A percentile compares a stretch with the other conserved stretches of the same genome.
These are phyloP conservation scores for Rhodotorula glutinis DNA, from an alignment of 1,284 basidiomycete species.

Conservation along the genomic window DNA sequence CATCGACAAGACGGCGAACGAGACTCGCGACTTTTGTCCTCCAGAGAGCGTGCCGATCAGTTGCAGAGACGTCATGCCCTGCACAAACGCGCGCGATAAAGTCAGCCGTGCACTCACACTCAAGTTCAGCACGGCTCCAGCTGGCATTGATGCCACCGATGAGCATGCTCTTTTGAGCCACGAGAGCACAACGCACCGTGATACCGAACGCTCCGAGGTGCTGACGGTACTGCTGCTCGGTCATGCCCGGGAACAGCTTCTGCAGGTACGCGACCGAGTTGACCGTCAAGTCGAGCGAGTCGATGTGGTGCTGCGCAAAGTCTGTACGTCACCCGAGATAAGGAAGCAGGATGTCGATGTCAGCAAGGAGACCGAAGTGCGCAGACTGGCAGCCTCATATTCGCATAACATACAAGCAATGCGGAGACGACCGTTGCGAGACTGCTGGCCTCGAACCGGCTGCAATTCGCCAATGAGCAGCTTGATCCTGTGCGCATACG, in stretches of 20 bases:
- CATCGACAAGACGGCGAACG: constrained; percentile 87
- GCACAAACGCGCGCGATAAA: not conserved
- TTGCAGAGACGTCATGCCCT: constrained; percentile 60
- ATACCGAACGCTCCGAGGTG: constrained; percentile 99
- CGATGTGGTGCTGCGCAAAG: constrained; percentile 97
- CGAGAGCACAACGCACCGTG: constrained; percentile 58
- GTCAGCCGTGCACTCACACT: too few relatives aligned
- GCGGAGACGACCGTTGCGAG: constrained; percentile 82
- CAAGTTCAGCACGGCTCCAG: not conserved
- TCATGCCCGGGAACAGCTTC: constrained; percentile 86
- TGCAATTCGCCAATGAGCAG: constrained; percentile 85
- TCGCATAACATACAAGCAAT: constrained; percentile 57
- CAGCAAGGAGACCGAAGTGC: too few relatives aligned
- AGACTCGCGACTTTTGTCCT: constrained; percentile 96
- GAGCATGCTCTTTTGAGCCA: not conserved
- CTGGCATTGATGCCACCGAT: not conserved
- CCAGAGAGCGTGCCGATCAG: constrained; percentile 73
- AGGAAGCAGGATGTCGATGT: not conserved
- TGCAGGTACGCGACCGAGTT: constrained; percentile 90
- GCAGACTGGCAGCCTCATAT: not conserved
- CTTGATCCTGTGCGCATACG: constrained; percentile 55
- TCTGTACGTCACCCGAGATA: constrained; percentile 61
- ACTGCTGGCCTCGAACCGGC: constrained; percentile 76
- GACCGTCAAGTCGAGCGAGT: constrained; percentile 79
- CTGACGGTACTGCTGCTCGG: constrained; percentile 90